Percentiles rank a stretch among this genome's conserved stretches.
Conservation (phyloP, 306 rosid species). For the Cicer bijugum region DNA sequence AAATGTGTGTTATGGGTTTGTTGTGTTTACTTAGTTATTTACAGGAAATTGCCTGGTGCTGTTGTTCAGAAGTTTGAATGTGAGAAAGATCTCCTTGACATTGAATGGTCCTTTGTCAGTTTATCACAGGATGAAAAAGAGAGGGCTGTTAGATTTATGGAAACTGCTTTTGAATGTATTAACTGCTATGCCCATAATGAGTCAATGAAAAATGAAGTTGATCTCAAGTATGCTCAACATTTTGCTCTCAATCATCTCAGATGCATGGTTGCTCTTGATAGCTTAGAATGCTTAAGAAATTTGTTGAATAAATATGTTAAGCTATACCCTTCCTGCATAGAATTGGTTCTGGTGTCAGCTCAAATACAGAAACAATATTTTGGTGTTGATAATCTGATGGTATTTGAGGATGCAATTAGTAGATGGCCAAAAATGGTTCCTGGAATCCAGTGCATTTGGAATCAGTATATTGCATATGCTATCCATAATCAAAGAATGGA, state of each 20-base stretch:
- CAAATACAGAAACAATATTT: slow-evolving; percentile 53
- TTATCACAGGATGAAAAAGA: slow-evolving; percentile 66
- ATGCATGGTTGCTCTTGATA: slow-evolving; percentile 73
- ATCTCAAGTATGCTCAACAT: slow-evolving; percentile 63
- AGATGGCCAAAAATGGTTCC: slow-evolving; percentile 83
- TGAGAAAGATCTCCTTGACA: slow-evolving; percentile 73
- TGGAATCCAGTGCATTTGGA: slow-evolving; percentile 90
- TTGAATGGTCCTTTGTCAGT: slow-evolving; percentile 73
- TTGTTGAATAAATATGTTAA: slow-evolving; percentile 72
- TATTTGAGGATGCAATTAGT: slow-evolving; percentile 72
- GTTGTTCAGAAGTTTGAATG: slow-evolving; percentile 78
- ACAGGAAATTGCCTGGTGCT: slow-evolving; percentile 88
- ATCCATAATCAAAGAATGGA: slow-evolving; percentile 59
- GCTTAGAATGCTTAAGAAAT: slow-evolving; percentile 54
- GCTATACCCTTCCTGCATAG: slow-evolving; percentile 75
- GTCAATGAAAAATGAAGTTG: slow-evolving; percentile 54
- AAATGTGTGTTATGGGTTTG: slow-evolving; percentile 93
- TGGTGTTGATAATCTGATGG: slow-evolving; percentile 51
- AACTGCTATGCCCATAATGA: slow-evolving; percentile 58
- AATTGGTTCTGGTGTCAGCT: slow-evolving; percentile 64
- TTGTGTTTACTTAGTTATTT: slow-evolving; percentile 87
- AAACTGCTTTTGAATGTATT: slow-evolving; percentile 63
- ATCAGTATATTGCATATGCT: slow-evolving; percentile 75
- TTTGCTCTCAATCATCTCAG: slow-evolving; percentile 82
- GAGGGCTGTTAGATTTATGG: slow-evolving; percentile 68